Base-by-base conservation (phyloP, 495 filamentous ascomycete species). In the Hypoxylon lienhwacheense region DNA sequence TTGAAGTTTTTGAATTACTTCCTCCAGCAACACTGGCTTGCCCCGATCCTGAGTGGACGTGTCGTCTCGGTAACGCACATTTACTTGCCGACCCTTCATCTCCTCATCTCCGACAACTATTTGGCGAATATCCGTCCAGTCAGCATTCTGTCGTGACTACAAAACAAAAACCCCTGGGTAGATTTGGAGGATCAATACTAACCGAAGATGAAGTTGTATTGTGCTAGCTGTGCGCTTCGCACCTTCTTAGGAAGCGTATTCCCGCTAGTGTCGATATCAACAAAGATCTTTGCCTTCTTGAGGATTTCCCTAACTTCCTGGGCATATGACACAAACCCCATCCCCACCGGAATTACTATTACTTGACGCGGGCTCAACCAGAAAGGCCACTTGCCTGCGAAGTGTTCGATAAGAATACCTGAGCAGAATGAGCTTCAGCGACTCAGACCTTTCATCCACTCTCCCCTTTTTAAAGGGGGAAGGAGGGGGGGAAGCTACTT, bases 221-320 rank as follows among this genome's bases (percentile, higher is more conserved):
- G 87, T 7, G 84, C 76, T 53, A 97, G 63, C 70, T 97, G 93
- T 2, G 83, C 93, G 28, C 78, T 90, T 44, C 88, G 85, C 48
- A 97, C 91, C 81, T 97, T 97, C 83, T 97, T 97, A 64, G 91
- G 85, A 73, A 98, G 77, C 5, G 93, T 97, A 69, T 98, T 96
- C 41, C 89, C 89, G 47, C 79, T 87, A 56, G 92, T 75, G 54
- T 97, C 93, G 35, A 95, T 78, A 69, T 97, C 93, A 15, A 85
- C 89, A 67, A 89, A 82, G 70, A 95, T 77, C 57, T 83, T 78
- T 63, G 81, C 68, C 17, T 66, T 70, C 44, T 78, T 77, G 57
- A 86, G 76, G 15, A 81, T 70, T 7, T 51, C 57, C 66, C 88
- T 87, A 12, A 97, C 80, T 73, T 97, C 93, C 66, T 86, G 76